Evolutionary conservation across 345 rosid genomes (phyloP), one percentile per base, ranked within the genome.

Genomic region (Microthlaspi erraticum): DNA sequence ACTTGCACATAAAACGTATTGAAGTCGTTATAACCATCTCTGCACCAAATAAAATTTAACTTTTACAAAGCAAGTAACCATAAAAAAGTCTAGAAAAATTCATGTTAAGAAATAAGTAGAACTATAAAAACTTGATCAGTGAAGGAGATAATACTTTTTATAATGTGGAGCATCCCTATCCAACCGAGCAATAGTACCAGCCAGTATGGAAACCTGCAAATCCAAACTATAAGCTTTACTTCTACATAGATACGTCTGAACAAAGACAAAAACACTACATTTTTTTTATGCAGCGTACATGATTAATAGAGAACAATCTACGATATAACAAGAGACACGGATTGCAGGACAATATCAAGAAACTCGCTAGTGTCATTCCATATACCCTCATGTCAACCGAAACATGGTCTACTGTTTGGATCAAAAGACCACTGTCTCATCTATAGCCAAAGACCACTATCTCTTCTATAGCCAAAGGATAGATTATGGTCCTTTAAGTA

Each of bases 11-110:
- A 94, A 81, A 94, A 94, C 19, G 96, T 94, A 78, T 94, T 94
- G 90, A 94, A 91, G 82, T 94, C 97, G 36, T 94, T 94, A 77
- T 91, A 94, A 42, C 99, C 99, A 82, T 94, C 99, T 84, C 97
- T 94, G 89, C 85, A 88, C 69, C 83, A 80, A 85, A 71, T 76
- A 11, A 8, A 42, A 61, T 38, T 46, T n/a, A n/a, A n/a, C 0
- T 18, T 36, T 69, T 42, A 74, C 20, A 23, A 61, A 11, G 31
- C 12, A 3, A 29, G 53, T 39, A 48, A 12, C n/a, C 64, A 10
- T 26, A 9, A n/a, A 36, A 26, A 20, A 46, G n/a, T n/a, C 12
- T 23, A 53, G 4, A 57, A n/a, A 56, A 5, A 18, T 37, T 57
- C 34, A 66, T 52, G 18, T 51, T 56, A 20, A 38, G 52, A 52